Percentiles rank a stretch among this genome's conserved stretches.
Evolutionary conservation across 345 rosid genomes (phyloP).

Genomic region (Citrus sp.): DNA sequence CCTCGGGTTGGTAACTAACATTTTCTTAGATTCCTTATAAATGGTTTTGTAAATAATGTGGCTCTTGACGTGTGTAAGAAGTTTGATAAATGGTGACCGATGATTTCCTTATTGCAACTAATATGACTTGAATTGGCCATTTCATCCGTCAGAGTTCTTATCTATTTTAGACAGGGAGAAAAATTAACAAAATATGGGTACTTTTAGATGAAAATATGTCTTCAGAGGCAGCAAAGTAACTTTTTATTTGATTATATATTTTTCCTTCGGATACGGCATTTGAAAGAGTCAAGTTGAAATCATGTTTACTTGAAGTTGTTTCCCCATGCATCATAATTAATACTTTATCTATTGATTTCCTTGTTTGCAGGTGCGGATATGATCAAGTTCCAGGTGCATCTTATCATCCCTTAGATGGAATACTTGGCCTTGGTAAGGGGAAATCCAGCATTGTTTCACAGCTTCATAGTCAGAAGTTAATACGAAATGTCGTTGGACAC

Average conservation of each 20-base stretch:
- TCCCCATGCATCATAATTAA: neutral
- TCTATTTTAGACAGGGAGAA: neutral
- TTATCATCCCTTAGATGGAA: slow-evolving; percentile 84
- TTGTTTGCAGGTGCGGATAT: slow-evolving; percentile 70
- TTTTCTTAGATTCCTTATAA: neutral
- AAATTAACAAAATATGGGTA: neutral
- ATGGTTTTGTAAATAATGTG: neutral
- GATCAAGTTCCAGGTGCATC: slow-evolving; percentile 69
- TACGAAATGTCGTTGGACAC: slow-evolving; percentile 75
- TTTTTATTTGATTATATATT: neutral
- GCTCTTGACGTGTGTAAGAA: neutral
- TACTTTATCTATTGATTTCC: neutral
- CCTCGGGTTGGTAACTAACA: slow-evolving; percentile 52
- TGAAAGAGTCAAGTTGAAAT: neutral
- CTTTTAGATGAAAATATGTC: neutral
- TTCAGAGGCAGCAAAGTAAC: neutral
- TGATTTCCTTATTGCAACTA: too few species aligned
- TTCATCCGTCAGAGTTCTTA: neutral
- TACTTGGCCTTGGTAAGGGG: slow-evolving; percentile 94
- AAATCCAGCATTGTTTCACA: slow-evolving; percentile 75
- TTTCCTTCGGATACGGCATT: neutral
- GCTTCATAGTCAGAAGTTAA: slow-evolving; percentile 64
- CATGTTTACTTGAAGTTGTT: slow-evolving; percentile 10
- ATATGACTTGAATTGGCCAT: neutral
- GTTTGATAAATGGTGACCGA: neutral